Evolutionary conservation across 345 rosid species (phyloP).

Genomic region (Euphorbia peplus): DNA sequence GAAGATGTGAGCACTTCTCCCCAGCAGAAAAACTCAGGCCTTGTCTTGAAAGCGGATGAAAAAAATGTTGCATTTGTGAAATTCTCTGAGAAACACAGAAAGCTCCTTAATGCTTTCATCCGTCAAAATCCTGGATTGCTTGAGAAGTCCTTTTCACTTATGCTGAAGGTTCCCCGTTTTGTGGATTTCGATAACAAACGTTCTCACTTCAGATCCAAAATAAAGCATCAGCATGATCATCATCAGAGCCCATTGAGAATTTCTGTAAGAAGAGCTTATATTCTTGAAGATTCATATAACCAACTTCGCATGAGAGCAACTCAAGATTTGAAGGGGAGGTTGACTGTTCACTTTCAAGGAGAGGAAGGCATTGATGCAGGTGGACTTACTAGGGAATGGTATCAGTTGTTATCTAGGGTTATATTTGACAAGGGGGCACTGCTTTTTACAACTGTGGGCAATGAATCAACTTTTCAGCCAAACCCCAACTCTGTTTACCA

Average conservation of each 20-base stretch:
- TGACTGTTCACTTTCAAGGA: slow-evolving; percentile 94
- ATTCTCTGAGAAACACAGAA: slow-evolving; percentile 93
- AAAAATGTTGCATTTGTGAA: slow-evolving; percentile 70
- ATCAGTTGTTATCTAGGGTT: slow-evolving; percentile 91
- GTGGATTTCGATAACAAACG: slow-evolving; percentile 95
- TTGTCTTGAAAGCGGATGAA: slow-evolving; percentile 64
- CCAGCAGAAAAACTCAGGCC: slow-evolving; percentile 51
- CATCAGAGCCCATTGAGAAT: slow-evolving; percentile 88
- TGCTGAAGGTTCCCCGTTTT: slow-evolving; percentile 95
- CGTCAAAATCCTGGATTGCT: slow-evolving; percentile 91
- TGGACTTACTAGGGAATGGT: slow-evolving; percentile 99
- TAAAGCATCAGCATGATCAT: slow-evolving; percentile 91
- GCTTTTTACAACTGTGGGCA: slow-evolving; percentile 95
- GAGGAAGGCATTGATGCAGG: slow-evolving; percentile 99
- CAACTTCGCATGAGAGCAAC: slow-evolving; percentile 84
- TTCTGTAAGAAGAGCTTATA: slow-evolving; percentile 91
- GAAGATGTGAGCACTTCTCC: slow-evolving; percentile 58
- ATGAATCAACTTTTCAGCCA: slow-evolving; percentile 97
- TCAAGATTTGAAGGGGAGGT: slow-evolving; percentile 85
- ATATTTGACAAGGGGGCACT: slow-evolving; percentile 93
- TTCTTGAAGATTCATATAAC: slow-evolving; percentile 96
- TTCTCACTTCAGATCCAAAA: slow-evolving; percentile 87
- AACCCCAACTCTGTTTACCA: slow-evolving; percentile 96
- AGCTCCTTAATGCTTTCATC: slow-evolving; percentile 86
- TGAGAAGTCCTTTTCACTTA: slow-evolving; percentile 93